Evolutionary conservation across 2,329 filamentous ascomycete genomes (phyloP), one percentile per base, ranked within the genome.

Genomic region (Canariomyces notabilis): DNA sequence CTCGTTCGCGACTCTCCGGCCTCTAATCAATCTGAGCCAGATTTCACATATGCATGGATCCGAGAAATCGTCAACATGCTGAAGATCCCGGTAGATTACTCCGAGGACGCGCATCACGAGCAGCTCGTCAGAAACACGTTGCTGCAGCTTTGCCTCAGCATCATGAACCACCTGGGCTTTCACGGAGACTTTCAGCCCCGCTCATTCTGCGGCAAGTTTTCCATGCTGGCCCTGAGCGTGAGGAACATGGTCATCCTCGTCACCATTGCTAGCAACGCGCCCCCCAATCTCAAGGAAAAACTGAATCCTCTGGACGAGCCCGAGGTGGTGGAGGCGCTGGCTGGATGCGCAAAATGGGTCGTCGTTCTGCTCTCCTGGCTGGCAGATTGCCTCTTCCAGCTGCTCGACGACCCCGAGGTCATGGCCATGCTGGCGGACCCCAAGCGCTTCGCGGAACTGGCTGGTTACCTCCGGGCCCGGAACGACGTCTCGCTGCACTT

Each of bases 91-190:
- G 79, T 90, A 38, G 91, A 97, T 66, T 94, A 90, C 60, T 85
- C 88, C 0, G 78, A 87, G 39, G 87, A 95, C 50, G 71, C 79
- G 2, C 76, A 80, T 36, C 79, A 85, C 56, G 83, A 91, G 61
- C 75, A 82, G 48, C 70, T 95, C 26, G 77, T 93, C 53, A 75
- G 83, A 49, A 90, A 93, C 58, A 72, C 75, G 3, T 74, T 82
- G 29, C 76, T 96, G 37, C 85, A 89, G 50, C 76, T 87, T 46
- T 87, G 82, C 46, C 72, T 96, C 11, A 87, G 87, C 58, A 79
- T 93, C 21, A 82, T 94, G 60, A 83, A 87, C 47, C 82, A 87
- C 42, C 70, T 96, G 8, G 87, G 86, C 3, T 90, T 86, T 61
- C 76, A 74, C 35, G 83, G 82, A 12, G 79, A 83, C 54, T 73